Base-by-base conservation (phyloP, 495 filamentous ascomycete species). In the Aspergillus taichungensis region DNA sequence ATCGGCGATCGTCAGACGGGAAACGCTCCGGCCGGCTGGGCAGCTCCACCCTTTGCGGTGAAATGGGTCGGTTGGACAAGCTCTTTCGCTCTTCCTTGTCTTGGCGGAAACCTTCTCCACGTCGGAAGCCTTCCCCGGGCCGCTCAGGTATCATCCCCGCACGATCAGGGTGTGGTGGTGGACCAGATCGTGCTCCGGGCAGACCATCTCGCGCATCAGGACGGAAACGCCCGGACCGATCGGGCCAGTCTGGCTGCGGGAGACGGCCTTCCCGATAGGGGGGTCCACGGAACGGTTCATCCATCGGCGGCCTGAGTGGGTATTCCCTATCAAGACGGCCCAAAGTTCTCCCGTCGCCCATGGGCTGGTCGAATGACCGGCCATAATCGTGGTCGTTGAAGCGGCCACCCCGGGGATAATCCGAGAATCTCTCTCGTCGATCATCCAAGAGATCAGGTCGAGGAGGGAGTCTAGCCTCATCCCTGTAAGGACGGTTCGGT, bases 221-320 rank as follows among this genome's bases (percentile, higher is more conserved):
- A 43, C 66, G 63, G 34, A 60, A 47, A 10, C 64, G 63, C 13
- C 62, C 62, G n/a, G 58, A 35, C 10, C 67, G 63, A 42, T 68
- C 67, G 37, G 57, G 56, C 67, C 67, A 69, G 3, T 67, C 67
- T 9, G 49, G 44, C 8, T 68, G 57, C 29, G 49, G 57, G 34
- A 49, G 46, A 9, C 63, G 57, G 13, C 52, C 52, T 7, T 71
- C 69, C 18, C 66, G 64, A 42, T 66, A 56, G 11, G 60, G 40
- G n/a, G 58, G 56, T 1, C 61, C 61, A 34, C 62, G 69, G 58
- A 69, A 71, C 8, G 64, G 58, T n/a, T 73, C 69, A 11, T 73
- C 68, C 30, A 54, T 37, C 14, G 54, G 52, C 30, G 64, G 60
- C 46, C 66, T 54, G 13, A 53, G 41, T 12, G 55, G 47, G 38